Conservation (phyloP, 2,329 filamentous ascomycete genomes). For the Chaetomium olivaceum region DNA sequence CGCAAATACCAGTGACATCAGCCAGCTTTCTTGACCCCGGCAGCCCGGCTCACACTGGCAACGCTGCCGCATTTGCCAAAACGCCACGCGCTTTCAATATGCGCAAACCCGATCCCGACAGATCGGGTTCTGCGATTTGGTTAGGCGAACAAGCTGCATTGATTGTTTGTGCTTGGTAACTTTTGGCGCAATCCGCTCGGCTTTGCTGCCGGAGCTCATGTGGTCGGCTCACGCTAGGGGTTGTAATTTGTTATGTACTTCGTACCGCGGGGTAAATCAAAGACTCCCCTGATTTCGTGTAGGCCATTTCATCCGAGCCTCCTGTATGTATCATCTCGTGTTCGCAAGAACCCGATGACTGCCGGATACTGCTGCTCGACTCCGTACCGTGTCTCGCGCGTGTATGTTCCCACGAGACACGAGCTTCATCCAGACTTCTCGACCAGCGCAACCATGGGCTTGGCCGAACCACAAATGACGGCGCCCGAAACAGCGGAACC, state of each 20-base stretch:
- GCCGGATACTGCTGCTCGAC: not conserved
- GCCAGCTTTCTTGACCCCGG: constrained; percentile 6
- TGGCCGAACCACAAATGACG: not conserved
- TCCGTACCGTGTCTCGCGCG: too few relatives aligned
- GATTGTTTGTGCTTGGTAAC: not conserved
- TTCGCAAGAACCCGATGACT: constrained; percentile 3
- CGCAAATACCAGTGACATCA: constrained; percentile 15
- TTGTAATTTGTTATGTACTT: not conserved
- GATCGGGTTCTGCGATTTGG: constrained; percentile 8
- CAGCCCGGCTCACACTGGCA: not conserved
- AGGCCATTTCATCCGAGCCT: not conserved
- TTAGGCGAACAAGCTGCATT: not conserved
- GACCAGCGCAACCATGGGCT: not conserved
- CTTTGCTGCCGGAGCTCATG: not conserved
- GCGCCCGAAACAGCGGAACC: not conserved
- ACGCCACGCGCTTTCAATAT: constrained; percentile 8
- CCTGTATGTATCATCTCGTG: constrained; percentile 1
- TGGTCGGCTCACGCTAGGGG: not conserved
- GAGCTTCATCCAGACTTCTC: constrained; percentile 12
- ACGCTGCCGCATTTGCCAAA: not conserved
- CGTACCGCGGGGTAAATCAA: constrained; percentile 22
- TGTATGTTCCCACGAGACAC: constrained; percentile 27
- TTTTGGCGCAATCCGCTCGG: constrained; percentile 11
- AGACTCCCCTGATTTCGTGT: not conserved
- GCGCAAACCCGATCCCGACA: constrained; percentile 11